Conservation (phyloP, 108 stramenopile species). For the Mediolabrus comicus region DNA sequence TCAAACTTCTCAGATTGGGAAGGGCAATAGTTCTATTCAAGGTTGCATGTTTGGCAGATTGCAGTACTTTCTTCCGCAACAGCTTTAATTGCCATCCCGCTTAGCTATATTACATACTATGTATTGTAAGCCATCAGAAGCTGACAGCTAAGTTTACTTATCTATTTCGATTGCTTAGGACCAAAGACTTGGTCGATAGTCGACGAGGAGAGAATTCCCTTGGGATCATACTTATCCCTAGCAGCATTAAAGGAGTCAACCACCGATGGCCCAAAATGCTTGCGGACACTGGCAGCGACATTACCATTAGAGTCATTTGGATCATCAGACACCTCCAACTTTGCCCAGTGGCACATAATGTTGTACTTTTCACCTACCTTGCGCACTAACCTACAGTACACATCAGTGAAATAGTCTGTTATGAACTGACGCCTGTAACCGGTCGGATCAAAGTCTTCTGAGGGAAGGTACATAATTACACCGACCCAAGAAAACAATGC, state of each 20-base stretch:
- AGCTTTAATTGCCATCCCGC: no score
- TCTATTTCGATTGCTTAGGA: neutral
- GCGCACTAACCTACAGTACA: conserved; percentile 77
- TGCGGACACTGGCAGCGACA: conserved; percentile 34
- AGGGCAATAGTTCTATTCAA: no score
- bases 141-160: no score
- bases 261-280: conserved; percentile 34
- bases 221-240: conserved; percentile 68
- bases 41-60: no score
- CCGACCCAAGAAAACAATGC: conserved; percentile 85
- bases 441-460: conserved; percentile 71
- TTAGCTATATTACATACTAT: no score
- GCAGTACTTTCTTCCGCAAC: no score
- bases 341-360: conserved; percentile 94
- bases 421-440: conserved; percentile 72
- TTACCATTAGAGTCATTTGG: conserved; percentile 29
- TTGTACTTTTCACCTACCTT: conserved; percentile 59
- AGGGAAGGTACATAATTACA: conserved; percentile 94
- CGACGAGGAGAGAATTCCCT: conserved; percentile 38
- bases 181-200: conserved; percentile 26
- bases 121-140: no score
- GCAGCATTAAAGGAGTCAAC: conserved; percentile 60
- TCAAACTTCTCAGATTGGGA: no score
- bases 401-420: conserved; percentile 71
- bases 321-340: conserved; percentile 67